Percentiles rank a stretch among this genome's conserved stretches.
phyloP scores from a whole-genome alignment of 257 asterid genomes.

The Solanum ossicruentum region DNA sequence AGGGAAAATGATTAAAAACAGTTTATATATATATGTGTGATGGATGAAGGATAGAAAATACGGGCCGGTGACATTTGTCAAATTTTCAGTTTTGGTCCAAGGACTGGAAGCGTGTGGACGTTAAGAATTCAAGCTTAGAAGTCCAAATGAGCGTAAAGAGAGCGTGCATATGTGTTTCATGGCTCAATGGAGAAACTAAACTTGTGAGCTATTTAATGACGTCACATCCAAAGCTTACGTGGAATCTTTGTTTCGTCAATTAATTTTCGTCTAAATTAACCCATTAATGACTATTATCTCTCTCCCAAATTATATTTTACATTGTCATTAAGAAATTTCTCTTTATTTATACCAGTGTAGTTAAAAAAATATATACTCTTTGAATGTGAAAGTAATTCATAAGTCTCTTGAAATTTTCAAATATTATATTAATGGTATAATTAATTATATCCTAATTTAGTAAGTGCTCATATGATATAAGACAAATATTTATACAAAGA shows the following conservation, averaged over 20 bases:
- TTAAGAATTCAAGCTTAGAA: neutral
- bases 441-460: too few relatives aligned
- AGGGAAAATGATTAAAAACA: neutral
- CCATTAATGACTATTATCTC: too few relatives aligned
- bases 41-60: neutral
- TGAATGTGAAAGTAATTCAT: too few relatives aligned
- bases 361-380: too few relatives aligned
- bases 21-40: neutral
- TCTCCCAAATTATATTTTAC: too few relatives aligned
- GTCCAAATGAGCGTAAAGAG: conserved; percentile 2
- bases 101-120: neutral
- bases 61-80: neutral
- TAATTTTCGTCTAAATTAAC: neutral
- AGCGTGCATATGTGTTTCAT: neutral
- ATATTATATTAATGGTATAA: too few relatives aligned
- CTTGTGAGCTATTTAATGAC: neutral
- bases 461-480: too few relatives aligned
- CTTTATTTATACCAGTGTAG: too few relatives aligned
- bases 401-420: too few relatives aligned
- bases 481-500: too few relatives aligned
- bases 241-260: neutral
- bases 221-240: neutral
- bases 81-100: neutral
- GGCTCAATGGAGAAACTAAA: neutral
- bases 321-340: too few relatives aligned